phyloP scores from a whole-genome alignment of 768 basidiomycete species.

The Pleurotus tuoliensis region DNA sequence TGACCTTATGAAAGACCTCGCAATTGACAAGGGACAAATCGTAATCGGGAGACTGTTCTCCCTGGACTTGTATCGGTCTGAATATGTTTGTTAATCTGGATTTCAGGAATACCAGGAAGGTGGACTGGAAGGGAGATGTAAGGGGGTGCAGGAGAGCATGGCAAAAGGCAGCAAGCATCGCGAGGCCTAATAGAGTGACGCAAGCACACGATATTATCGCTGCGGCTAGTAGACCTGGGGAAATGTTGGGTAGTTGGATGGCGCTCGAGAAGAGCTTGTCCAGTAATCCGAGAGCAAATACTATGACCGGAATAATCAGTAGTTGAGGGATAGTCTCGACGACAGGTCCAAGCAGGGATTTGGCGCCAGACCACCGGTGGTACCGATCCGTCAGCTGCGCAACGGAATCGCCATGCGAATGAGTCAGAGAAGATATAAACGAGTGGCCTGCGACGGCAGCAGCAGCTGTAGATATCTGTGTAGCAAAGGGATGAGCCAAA shows the following conservation, averaged over 20 bases:
- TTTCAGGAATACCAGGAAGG: neutral
- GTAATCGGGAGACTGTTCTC: neutral
- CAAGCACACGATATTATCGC: neutral
- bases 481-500: neutral
- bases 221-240: neutral
- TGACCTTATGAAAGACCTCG: slow-evolving; percentile 5
- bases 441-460: slow-evolving; percentile 4
- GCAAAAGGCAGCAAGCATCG: neutral
- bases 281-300: slow-evolving; percentile 7
- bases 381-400: neutral
- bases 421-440: slow-evolving; percentile 3
- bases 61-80: neutral
- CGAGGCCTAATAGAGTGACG: neutral
- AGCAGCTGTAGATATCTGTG: slow-evolving; percentile 7
- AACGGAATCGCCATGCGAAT: slow-evolving; percentile 1
- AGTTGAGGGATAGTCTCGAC: slow-evolving; percentile 4
- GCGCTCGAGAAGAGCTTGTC: slow-evolving; percentile 7
- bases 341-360: slow-evolving; percentile 1
- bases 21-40: neutral
- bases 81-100: neutral
- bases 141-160: neutral
- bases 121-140: slow-evolving; percentile 6
- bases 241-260: neutral
- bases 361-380: neutral
- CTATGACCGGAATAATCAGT: slow-evolving; percentile 1